phyloP scores from a whole-genome alignment of 306 rosid species.

The Pachyrhizus erosus region DNA sequence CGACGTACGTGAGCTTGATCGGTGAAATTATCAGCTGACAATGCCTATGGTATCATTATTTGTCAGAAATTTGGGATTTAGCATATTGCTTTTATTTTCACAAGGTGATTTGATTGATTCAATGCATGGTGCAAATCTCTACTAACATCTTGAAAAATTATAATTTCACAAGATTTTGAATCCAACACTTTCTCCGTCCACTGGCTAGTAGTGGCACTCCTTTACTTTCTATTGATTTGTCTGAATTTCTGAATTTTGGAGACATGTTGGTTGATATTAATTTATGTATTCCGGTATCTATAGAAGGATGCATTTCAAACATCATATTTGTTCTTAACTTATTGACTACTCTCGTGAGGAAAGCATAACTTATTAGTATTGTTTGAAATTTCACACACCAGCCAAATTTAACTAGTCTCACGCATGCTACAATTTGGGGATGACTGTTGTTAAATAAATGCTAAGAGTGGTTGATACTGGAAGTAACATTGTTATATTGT shows the following conservation, averaged over 20 bases:
- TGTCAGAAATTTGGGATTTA: conserved; percentile 10
- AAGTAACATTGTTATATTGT: conserved; percentile 43
- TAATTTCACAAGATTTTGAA: conserved; percentile 6
- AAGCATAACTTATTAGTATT: conserved; percentile 20
- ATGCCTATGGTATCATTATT: conserved; percentile 18
- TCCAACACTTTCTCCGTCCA: neutral
- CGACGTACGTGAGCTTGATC: conserved; percentile 25
- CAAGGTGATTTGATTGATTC: conserved; percentile 9
- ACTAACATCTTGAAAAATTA: neutral
- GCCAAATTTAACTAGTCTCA: neutral
- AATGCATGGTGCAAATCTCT: neutral
- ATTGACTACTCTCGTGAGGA: conserved; percentile 16
- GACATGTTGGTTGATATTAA: neutral
- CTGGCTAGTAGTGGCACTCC: neutral
- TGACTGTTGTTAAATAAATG: conserved; percentile 29
- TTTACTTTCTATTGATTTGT: neutral
- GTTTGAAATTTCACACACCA: conserved; percentile 29
- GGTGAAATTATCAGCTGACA: conserved; percentile 7
- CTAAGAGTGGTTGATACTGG: conserved; percentile 17
- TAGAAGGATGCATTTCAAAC: conserved; percentile 13
- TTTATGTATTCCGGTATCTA: conserved; percentile 5
- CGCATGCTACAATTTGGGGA: conserved; percentile 10
- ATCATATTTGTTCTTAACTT: conserved; percentile 11
- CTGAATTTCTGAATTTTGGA: neutral
- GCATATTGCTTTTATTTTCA: neutral